Conservation (phyloP, 2,329 filamentous ascomycete genomes). For the Penicillium sp. region DNA sequence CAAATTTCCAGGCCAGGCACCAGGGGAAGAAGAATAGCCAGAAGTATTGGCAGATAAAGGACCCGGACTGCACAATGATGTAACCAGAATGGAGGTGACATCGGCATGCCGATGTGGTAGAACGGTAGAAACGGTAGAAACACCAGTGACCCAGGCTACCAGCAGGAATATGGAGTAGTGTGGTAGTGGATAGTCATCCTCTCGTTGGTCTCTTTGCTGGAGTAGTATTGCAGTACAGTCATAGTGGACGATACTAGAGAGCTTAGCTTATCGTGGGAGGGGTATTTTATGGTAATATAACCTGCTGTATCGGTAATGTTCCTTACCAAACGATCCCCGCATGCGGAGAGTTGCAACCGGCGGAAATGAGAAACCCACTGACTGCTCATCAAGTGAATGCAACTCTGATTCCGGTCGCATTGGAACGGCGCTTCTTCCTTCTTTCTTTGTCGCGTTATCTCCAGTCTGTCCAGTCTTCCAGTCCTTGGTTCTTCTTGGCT, state of each 20-base stretch:
- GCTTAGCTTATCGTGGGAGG: neutral
- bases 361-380: neutral
- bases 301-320: conserved; percentile 3
- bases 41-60: conserved; percentile 14
- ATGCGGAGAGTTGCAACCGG: conserved; percentile 24
- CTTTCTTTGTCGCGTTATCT: neutral
- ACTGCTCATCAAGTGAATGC: conserved; percentile 9
- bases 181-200: neutral
- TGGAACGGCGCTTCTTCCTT: neutral
- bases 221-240: neutral
- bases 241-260: too few relatives aligned
- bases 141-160: neutral
- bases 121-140: neutral
- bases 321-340: conserved; percentile 9
- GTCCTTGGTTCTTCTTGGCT: neutral
- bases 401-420: conserved; percentile 25
- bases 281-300: conserved; percentile 6
- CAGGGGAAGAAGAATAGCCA: conserved; percentile 1
- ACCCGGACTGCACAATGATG: conserved; percentile 20
- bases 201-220: neutral
- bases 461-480: conserved; percentile 5
- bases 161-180: neutral
- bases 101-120: conserved; percentile 32
- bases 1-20: neutral
- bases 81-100: conserved; percentile 26